phyloP scores from a whole-genome alignment of 169 alveolate genomes.

The Theileria luwenshuni region DNA sequence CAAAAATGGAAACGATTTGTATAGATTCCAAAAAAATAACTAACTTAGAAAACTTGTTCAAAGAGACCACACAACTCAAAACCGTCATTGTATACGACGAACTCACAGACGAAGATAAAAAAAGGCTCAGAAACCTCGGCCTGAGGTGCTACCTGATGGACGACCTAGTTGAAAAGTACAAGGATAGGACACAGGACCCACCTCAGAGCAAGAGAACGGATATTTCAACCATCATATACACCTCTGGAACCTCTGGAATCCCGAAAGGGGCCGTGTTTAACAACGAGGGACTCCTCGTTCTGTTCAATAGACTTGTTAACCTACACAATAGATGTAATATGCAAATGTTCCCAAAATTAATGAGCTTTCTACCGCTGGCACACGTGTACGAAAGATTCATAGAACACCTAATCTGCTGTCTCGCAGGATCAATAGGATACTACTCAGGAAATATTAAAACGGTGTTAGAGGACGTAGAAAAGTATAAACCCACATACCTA shows the following conservation, averaged over 20 bases:
- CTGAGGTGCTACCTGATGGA: slow-evolving; percentile 25
- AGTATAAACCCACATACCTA: slow-evolving; percentile 68
- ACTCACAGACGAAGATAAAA: slow-evolving; percentile 36
- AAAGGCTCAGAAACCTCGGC: slow-evolving; percentile 16
- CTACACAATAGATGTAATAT: slow-evolving; percentile 74
- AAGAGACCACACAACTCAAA: slow-evolving; percentile 34
- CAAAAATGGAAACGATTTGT: slow-evolving; percentile 68
- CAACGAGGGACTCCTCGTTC: slow-evolving; percentile 80
- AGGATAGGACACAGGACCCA: slow-evolving; percentile 17
- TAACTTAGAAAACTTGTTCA: slow-evolving; percentile 35
- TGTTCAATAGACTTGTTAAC: slow-evolving; percentile 61
- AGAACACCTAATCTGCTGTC: slow-evolving; percentile 67
- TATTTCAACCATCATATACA: slow-evolving; percentile 76
- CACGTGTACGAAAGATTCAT: slow-evolving; percentile 90
- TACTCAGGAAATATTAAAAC: slow-evolving; percentile 86
- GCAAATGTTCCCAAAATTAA: slow-evolving; percentile 68
- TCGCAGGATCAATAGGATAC: slow-evolving; percentile 86
- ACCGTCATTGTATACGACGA: slow-evolving; percentile 66
- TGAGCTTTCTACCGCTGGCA: slow-evolving; percentile 90
- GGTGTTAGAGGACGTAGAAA: slow-evolving; percentile 81
- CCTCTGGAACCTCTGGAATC: slow-evolving; percentile 93
- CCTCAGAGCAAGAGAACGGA: slow-evolving; percentile 40
- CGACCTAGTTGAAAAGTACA: slow-evolving; percentile 47
- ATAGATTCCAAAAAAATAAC: slow-evolving; percentile 72
- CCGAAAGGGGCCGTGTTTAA: slow-evolving; percentile 94